Percentiles rank a stretch among this genome's conserved stretches.
Evolutionary conservation across 306 rosid genomes (phyloP).

Genomic region (Styphnolobium japonicum): DNA sequence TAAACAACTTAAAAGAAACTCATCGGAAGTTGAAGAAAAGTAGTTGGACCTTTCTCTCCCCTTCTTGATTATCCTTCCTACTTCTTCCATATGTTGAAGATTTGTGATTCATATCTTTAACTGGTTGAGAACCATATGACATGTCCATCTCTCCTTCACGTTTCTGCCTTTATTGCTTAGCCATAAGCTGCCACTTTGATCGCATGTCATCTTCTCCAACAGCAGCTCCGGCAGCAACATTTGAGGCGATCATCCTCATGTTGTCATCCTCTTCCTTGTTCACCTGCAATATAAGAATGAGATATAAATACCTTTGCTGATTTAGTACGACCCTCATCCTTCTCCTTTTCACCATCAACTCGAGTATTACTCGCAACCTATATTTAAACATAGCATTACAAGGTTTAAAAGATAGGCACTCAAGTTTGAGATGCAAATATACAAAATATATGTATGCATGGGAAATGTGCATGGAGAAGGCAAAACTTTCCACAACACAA

Average conservation of each 20-base stretch:
- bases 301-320: slow-evolving; percentile 56
- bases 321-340: slow-evolving; percentile 82
- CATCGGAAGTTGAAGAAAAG: slow-evolving; percentile 49
- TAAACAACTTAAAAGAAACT: slow-evolving; percentile 25
- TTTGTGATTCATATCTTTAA: slow-evolving; percentile 65
- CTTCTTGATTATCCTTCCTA: slow-evolving; percentile 59
- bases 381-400: slow-evolving; percentile 9
- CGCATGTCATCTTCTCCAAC: slow-evolving; percentile 97
- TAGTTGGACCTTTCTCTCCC: slow-evolving; percentile 47
- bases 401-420: slow-evolving; percentile 1
- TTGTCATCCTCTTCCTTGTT: slow-evolving; percentile 93
- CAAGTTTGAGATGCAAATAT: slow-evolving; percentile 7
- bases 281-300: slow-evolving; percentile 32
- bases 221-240: slow-evolving; percentile 98
- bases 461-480: slow-evolving; percentile 21
- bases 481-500: no score
- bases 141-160: slow-evolving; percentile 74
- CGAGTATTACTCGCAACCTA: slow-evolving; percentile 65
- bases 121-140: slow-evolving; percentile 63
- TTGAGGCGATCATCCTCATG: slow-evolving; percentile 96
- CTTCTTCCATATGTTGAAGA: slow-evolving; percentile 55
- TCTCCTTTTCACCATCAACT: slow-evolving; percentile 75
- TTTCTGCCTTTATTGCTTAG: slow-evolving; percentile 91
- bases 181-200: slow-evolving; percentile 97
- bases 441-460: not conserved